Conservation (phyloP, 2,329 filamentous ascomycete genomes). For the Apiospora rasikravindrae region DNA sequence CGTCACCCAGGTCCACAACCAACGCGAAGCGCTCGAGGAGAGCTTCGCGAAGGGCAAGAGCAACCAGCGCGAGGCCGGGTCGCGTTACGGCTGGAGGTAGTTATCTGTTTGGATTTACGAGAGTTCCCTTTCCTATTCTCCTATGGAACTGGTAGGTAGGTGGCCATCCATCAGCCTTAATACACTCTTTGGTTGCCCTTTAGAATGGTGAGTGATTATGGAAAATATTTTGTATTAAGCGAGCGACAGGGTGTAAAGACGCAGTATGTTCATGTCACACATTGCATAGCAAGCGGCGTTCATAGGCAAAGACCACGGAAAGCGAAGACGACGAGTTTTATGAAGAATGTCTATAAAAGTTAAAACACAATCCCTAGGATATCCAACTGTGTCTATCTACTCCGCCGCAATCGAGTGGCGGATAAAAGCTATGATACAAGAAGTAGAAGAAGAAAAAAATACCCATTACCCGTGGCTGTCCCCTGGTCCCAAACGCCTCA, state of each 20-base stretch:
- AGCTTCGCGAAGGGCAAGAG: conserved; percentile 82
- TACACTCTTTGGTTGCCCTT: background rate
- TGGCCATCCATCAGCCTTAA: background rate
- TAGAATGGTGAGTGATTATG: background rate
- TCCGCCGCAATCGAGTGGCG: background rate
- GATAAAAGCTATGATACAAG: conserved; percentile 4
- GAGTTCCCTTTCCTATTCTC: background rate
- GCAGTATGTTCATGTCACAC: background rate
- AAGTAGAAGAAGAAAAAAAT: background rate
- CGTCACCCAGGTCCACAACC: conserved; percentile 79
- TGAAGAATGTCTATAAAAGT: background rate
- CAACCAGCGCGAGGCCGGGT: conserved; percentile 82
- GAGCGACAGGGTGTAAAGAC: background rate
- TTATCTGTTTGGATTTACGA: no score
- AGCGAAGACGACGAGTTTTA: background rate
- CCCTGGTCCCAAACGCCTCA: background rate
- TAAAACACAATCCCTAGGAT: background rate
- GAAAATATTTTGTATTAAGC: background rate
- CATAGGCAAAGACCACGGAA: background rate
- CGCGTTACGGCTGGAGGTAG: conserved; percentile 78
- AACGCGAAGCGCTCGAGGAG: conserved; percentile 88
- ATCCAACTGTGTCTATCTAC: conserved; percentile 6
- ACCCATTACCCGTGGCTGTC: background rate
- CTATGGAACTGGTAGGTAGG: background rate
- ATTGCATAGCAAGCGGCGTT: background rate